phyloP scores from a whole-genome alignment of 257 asterid species.

The Plantago major region DNA sequence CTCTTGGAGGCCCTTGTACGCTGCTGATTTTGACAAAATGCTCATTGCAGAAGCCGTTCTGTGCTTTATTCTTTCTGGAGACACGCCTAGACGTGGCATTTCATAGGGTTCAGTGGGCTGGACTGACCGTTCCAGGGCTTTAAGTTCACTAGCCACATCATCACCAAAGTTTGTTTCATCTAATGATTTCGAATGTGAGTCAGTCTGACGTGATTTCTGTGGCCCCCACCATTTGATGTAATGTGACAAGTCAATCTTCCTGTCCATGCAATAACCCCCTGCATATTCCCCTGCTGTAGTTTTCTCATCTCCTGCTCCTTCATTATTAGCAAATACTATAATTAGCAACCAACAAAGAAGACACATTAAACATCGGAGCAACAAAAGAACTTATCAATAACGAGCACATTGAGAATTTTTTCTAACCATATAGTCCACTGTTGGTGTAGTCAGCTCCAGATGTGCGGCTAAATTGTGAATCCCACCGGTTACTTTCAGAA shows the following conservation, averaged over 20 bases:
- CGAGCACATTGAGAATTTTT: not conserved
- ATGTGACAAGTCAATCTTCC: conserved; percentile 88
- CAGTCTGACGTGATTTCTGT: conserved; percentile 53
- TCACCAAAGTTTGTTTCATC: conserved; percentile 65
- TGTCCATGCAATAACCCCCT: conserved; percentile 56
- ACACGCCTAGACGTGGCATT: conserved; percentile 81
- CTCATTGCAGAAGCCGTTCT: conserved; percentile 68
- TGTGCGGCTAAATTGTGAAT: conserved; percentile 60
- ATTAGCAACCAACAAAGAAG: conserved; percentile 18
- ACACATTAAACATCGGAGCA: not conserved
- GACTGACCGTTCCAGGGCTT: conserved; percentile 49
- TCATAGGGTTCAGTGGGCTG: conserved; percentile 83
- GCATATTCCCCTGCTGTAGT: conserved; percentile 57
- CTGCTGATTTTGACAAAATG: conserved; percentile 68
- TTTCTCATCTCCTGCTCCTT: conserved; percentile 60
- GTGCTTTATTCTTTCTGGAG: conserved; percentile 54
- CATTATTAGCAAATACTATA: conserved; percentile 17
- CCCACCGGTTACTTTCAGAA: conserved; percentile 64
- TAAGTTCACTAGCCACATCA: conserved; percentile 65
- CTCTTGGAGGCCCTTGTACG: conserved; percentile 76
- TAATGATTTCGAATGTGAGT: conserved; percentile 50
- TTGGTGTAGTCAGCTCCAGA: conserved; percentile 64
- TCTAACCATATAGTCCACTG: conserved; percentile 54
- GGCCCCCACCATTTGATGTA: conserved; percentile 96
- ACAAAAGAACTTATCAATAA: conserved; percentile 4